phyloP scores from a whole-genome alignment of 257 asterid species.

The Solanum neorickii region DNA sequence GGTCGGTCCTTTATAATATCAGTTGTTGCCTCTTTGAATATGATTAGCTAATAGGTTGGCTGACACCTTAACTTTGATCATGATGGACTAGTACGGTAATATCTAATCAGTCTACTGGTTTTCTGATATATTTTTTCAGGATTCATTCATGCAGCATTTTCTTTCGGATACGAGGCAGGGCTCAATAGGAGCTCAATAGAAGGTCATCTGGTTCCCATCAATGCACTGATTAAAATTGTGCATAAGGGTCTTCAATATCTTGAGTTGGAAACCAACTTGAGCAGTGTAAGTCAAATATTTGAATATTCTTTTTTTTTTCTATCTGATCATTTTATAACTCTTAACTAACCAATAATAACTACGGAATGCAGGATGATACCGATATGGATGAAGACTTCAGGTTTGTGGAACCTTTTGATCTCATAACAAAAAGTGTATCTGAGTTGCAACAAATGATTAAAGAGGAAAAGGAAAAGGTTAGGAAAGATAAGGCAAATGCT shows the following conservation, averaged over 20 bases:
- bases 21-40: neutral
- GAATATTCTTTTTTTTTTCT: neutral
- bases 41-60: neutral
- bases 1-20: neutral
- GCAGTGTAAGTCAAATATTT: constrained; percentile 29
- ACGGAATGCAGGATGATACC: constrained; percentile 58
- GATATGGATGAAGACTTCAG: constrained; percentile 71
- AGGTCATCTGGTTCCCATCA: constrained; percentile 76
- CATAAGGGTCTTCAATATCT: constrained; percentile 84
- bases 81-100: neutral
- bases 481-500: constrained; percentile 36
- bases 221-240: constrained; percentile 70
- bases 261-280: constrained; percentile 75
- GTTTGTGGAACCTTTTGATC: constrained; percentile 78
- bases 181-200: constrained; percentile 57
- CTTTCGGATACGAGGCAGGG: constrained; percentile 83
- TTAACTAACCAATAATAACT: constrained; percentile 14
- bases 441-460: constrained; percentile 68
- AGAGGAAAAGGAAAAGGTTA: constrained; percentile 57
- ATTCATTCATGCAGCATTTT: constrained; percentile 70
- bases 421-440: constrained; percentile 66
- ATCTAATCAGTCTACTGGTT: neutral
- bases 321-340: constrained; percentile 8
- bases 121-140: constrained; percentile 34
- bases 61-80: neutral